Evolutionary conservation across 2,329 filamentous ascomycete genomes (phyloP).

Genomic region (Trichophyton benhamiae): DNA sequence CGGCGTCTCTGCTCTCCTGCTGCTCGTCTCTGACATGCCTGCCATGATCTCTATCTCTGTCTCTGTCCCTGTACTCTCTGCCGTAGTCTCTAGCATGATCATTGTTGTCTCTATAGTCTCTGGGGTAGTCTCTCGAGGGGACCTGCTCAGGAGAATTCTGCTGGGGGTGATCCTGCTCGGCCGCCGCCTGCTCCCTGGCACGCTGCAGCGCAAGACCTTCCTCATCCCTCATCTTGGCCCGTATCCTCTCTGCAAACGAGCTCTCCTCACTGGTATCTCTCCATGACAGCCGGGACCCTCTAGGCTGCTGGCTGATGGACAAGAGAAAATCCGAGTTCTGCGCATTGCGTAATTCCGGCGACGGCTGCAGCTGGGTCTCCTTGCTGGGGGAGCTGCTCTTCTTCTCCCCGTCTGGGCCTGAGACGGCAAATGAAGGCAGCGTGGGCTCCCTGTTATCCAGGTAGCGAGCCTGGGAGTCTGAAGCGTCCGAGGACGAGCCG

Average conservation of each 20-base stretch:
- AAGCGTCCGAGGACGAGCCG: neutral
- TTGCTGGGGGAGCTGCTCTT: neutral
- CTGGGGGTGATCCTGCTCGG: neutral
- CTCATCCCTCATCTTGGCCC: slow-evolving; percentile 41
- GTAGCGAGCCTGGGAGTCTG: neutral
- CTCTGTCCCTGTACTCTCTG: neutral
- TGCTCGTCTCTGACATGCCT: neutral
- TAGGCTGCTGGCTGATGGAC: slow-evolving; percentile 19
- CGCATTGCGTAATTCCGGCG: slow-evolving; percentile 22
- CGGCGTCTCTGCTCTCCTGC: neutral
- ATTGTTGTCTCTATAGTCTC: neutral
- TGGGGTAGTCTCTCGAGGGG: slow-evolving; percentile 2
- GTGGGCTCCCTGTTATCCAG: neutral
- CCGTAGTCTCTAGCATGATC: neutral
- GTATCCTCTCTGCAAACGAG: slow-evolving; percentile 37
- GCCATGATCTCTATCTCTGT: neutral
- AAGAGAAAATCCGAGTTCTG: slow-evolving; percentile 26
- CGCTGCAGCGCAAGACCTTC: slow-evolving; percentile 39
- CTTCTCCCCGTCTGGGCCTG: neutral
- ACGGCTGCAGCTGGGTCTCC: slow-evolving; percentile 2
- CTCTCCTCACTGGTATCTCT: slow-evolving; percentile 28
- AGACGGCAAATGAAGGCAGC: slow-evolving; percentile 6
- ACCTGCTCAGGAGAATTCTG: neutral
- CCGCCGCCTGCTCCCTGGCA: neutral
- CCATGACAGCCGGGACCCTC: slow-evolving; percentile 30